These are phyloP conservation scores for Nothophoma quercina DNA, from an alignment of 2,329 filamentous ascomycete genomes.

Conservation along the genomic window DNA sequence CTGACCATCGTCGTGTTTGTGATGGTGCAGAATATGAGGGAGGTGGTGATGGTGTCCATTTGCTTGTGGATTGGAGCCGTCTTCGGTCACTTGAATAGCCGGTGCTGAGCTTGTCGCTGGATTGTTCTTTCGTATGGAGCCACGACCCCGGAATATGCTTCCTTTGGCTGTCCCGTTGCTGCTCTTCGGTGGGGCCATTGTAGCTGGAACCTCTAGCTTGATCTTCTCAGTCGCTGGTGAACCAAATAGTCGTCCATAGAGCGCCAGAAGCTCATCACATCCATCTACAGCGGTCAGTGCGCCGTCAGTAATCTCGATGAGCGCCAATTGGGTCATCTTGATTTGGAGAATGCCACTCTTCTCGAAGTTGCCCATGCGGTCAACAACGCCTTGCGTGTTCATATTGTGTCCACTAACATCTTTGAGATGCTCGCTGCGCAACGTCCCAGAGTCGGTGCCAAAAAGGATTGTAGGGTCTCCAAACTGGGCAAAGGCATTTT, in stretches of 20 bases:
- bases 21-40: conserved; percentile 41
- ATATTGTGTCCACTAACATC: conserved; percentile 27
- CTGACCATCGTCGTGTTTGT: conserved; percentile 47
- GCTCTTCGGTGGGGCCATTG: conserved; percentile 64
- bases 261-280: conserved; percentile 80
- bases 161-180: conserved; percentile 74
- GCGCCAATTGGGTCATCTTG: conserved; percentile 90
- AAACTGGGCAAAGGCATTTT: conserved; percentile 91
- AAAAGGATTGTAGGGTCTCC: conserved; percentile 74
- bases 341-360: conserved; percentile 90
- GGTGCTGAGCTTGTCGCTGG: conserved; percentile 59
- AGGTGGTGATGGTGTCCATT: conserved; percentile 47
- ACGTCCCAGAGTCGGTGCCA: conserved; percentile 59
- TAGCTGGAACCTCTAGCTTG: conserved; percentile 52
- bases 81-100: conserved; percentile 78
- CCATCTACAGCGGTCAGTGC: conserved; percentile 86
- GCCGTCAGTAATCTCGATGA: conserved; percentile 84
- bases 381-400: conserved; percentile 64
- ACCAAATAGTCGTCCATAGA: conserved; percentile 84
- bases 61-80: conserved; percentile 51
- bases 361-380: conserved; percentile 83
- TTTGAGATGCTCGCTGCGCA: conserved; percentile 73
- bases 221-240: conserved; percentile 54
- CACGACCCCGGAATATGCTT: conserved; percentile 73
- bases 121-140: conserved; percentile 25